These are phyloP conservation scores for Paracorniculantispora psalliotae DNA, from an alignment of 2,329 filamentous ascomycete species.

Conservation along the genomic window DNA sequence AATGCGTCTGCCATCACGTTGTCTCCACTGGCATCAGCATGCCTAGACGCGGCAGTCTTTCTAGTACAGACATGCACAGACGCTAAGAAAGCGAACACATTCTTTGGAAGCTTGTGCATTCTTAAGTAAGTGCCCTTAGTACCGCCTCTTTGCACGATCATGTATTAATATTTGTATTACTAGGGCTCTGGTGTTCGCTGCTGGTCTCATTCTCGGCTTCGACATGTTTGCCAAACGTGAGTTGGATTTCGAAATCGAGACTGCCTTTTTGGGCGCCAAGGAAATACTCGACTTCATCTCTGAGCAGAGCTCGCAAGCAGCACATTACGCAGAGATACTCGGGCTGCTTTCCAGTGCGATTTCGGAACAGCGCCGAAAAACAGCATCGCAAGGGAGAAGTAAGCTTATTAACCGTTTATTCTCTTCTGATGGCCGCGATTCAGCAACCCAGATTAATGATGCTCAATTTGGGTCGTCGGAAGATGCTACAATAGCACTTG, in stretches of 20 bases:
- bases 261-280: conserved; percentile 45
- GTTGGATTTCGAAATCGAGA: conserved; percentile 39
- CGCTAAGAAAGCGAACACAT: conserved; percentile 36
- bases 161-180: not conserved
- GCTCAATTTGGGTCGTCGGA: not conserved
- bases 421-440: conserved; percentile 10
- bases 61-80: conserved; percentile 50
- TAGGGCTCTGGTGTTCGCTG: conserved; percentile 51
- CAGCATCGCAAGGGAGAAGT: conserved; percentile 20
- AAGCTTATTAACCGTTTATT: conserved; percentile 26
- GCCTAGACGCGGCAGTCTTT: conserved; percentile 50
- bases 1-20: conserved; percentile 23
- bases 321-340: conserved; percentile 53
- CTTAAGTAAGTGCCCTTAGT: conserved; percentile 42
- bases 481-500: not conserved
- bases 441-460: not conserved
- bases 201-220: conserved; percentile 52
- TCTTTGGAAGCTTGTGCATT: conserved; percentile 54
- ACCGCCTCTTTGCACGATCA: not conserved
- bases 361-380: conserved; percentile 30
- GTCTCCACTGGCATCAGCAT: conserved; percentile 43
- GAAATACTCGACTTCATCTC: conserved; percentile 45
- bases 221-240: conserved; percentile 47
- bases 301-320: conserved; percentile 48
- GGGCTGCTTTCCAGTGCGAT: conserved; percentile 42